These are phyloP conservation scores for Leishmania braziliensis DNA, from an alignment of 208 protist genomes.

Conservation along the genomic window DNA sequence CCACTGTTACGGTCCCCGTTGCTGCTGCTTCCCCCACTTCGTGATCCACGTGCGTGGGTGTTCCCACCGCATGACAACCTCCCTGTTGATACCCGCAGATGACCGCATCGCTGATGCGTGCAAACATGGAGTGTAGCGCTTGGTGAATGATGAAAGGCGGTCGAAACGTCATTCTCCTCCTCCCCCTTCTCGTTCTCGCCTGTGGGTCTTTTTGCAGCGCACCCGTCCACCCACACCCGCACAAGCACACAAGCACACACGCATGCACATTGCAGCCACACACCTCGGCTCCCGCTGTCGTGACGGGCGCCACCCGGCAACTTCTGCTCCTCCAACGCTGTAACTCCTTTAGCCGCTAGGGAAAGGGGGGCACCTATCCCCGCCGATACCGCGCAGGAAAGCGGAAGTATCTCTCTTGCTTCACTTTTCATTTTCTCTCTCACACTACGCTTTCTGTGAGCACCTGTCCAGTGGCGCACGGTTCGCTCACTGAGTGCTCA, in stretches of 20 bases:
- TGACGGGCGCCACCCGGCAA: not conserved
- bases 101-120: not conserved
- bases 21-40: not conserved
- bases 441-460: constrained; percentile 15
- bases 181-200: not conserved
- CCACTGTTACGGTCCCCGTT: not conserved
- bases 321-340: not conserved
- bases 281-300: not conserved
- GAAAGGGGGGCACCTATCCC: not conserved
- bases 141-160: not conserved
- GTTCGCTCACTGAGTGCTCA: not conserved
- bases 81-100: not conserved
- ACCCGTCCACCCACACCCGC: not conserved
- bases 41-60: not conserved
- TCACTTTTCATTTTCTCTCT: constrained; percentile 6
- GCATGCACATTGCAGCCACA: not conserved
- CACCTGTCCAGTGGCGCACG: not conserved
- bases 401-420: not conserved
- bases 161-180: not conserved
- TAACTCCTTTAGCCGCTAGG: not conserved
- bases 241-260: not conserved
- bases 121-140: not conserved
- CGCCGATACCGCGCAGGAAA: not conserved
- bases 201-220: not conserved
- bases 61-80: not conserved